Base-by-base conservation (phyloP, 2,329 filamentous ascomycete species). In the Neocucurbitaria cava region DNA sequence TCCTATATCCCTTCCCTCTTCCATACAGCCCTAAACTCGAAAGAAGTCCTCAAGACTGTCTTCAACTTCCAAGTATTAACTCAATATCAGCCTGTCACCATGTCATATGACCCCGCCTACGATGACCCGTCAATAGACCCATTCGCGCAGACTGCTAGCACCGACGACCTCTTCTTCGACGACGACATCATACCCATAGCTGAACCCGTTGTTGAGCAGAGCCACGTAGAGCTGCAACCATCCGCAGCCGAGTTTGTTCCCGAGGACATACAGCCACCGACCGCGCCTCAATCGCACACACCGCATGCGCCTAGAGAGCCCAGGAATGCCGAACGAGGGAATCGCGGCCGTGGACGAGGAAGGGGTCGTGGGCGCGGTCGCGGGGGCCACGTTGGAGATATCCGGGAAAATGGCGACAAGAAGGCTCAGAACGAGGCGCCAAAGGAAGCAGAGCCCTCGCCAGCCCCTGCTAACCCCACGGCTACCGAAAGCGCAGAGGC, bases 91-190 rank as follows among this genome's bases (percentile, higher is more conserved):
- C 17, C 56, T 17, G n/a, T 52, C 47, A 55, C 56, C 43, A 56
- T 60, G 50, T 52, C 68, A 2, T 71, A 71, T 49, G 70, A 72
- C 43, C 62, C 68, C 52, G 52, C 59, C 23, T 73, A 70, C 46
- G 46, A 59, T 54, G 68, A 72, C 55, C 53, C 66, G n/a, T 62
- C 64, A 10, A 62, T 74, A 13, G 79, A 81, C 49, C 76, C 80
- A 23, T 80, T 80, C 43, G 80, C 80, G 63, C 79, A 81, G 52
- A 80, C 81, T 1, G 78, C 79, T n/a, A 75, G 77, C 35, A 78
- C 79, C 38, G 80, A 82, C 55, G 80, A 82, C 57, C 72, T 82
- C 4, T 82, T 82, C 46, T 82, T 82, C 68, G 80, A 79, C 63
- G 79, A 82, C 50, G 80, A 82, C 63, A 81, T 82, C 58, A 80